Evolutionary conservation across 2,329 filamentous ascomycete genomes (phyloP), one percentile per base, ranked within the genome.

Genomic region (Curvularia sp.): DNA sequence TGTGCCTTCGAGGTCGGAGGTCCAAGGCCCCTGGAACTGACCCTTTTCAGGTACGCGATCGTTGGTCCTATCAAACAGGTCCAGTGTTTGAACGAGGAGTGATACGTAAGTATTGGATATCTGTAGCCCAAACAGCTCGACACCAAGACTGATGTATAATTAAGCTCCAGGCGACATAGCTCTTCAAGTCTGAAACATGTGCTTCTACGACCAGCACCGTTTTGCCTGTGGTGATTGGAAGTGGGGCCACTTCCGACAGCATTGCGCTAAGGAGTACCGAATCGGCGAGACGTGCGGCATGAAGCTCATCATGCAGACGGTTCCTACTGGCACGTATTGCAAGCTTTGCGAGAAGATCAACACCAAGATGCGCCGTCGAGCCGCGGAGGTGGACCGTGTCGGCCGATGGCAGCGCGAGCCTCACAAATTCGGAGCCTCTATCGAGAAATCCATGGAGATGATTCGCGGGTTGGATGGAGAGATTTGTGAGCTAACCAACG

Each of bases 281-380:
- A 97, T 91, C 67, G 94, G 94, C 72, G 94, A 98, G 83, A 97
- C 94, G 36, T 98, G 94, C 80, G 94, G 94, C 61, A 89, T 97
- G 81, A 96, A 92, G 80, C 86, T 97, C 64, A 89, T 97, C 74
- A 93, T 90, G 81, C 82, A 87, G 68, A 93, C 91, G 25, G 83
- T 86, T 64, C 81, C 82, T 58, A 83, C 89, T 53, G 69, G 77
- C 42, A 85, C 86, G 54, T 86, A 87, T 70, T 98, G 94, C 83
- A 91, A 90, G 75, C 83, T 93, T 63, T 98, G 94, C 81, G 89
- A 92, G 72, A 93, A 95, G 79, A 92, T 93, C 67, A 89, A 93
- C 73, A 93, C 90, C 79, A 97, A 97, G 81, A 80, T 85, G 73
- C 87, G 92, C 55, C 88, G 91, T 63, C 85, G 88, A 72, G 82